Percentiles rank a stretch among this genome's conserved stretches.
Evolutionary conservation across 768 basidiomycete species (phyloP).

Genomic region (Pleurotus giganteus): DNA sequence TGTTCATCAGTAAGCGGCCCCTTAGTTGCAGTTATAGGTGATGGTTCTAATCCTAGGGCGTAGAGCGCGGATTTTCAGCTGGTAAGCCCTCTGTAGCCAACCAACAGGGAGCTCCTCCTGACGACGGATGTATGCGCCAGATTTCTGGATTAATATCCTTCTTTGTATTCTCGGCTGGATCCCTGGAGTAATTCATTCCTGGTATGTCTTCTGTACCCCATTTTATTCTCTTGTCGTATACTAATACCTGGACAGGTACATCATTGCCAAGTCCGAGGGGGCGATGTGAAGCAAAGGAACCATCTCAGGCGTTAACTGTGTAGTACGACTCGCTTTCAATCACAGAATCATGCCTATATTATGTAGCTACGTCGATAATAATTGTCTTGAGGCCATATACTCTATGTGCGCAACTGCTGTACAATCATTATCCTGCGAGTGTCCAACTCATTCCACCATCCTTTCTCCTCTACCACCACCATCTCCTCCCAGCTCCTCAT

Average conservation of each 20-base stretch:
- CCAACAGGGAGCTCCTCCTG: neutral
- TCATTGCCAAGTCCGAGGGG: constrained; percentile 13
- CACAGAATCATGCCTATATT: too few species aligned
- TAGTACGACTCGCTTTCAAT: too few species aligned
- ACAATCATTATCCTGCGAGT: too few species aligned
- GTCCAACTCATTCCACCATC: constrained; percentile 17
- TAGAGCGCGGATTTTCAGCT: neutral
- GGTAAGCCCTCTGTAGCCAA: neutral
- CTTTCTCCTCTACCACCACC: constrained; percentile 29
- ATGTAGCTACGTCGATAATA: too few species aligned
- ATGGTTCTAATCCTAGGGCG: neutral
- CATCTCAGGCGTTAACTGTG: too few species aligned
- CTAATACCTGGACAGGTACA: constrained; percentile 13
- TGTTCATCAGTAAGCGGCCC: constrained; percentile 3
- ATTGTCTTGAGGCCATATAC: too few species aligned
- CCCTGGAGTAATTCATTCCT: constrained; percentile 51
- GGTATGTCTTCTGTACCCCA: constrained; percentile 24
- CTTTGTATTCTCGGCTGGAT: constrained; percentile 47
- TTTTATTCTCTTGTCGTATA: neutral
- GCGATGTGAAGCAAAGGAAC: neutral
- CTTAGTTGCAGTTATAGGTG: neutral
- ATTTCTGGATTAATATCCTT: constrained; percentile 36
- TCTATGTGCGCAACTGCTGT: too few species aligned
- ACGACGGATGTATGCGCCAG: constrained; percentile 12
- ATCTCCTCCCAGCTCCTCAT: constrained; percentile 37